A percentile compares a stretch with the other conserved stretches of the same genome.
These are phyloP conservation scores for Breviolum minutum DNA, from an alignment of 73 alveolate genomes.

Conservation along the genomic window DNA sequence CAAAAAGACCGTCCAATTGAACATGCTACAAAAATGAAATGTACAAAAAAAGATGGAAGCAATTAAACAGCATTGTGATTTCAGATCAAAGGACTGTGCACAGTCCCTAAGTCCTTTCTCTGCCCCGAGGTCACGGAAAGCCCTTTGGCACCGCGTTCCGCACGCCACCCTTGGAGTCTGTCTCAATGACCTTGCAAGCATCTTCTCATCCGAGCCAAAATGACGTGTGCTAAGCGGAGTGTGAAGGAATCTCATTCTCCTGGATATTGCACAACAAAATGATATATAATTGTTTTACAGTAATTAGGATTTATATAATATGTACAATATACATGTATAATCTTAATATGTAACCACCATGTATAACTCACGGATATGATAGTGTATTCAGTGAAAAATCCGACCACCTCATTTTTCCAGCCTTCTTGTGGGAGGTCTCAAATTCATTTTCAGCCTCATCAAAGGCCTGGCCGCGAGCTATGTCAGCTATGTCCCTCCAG, in stretches of 20 bases:
- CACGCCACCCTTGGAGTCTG: conserved; percentile 90
- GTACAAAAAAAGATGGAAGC: too few species aligned
- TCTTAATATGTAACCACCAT: neutral
- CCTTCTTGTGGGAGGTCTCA: conserved; percentile 92
- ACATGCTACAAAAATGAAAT: neutral
- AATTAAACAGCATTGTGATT: neutral
- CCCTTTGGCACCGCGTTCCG: conserved; percentile 80
- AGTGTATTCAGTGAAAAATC: neutral
- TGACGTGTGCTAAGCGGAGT: neutral
- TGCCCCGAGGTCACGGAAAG: conserved; percentile 37
- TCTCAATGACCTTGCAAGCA: conserved; percentile 39
- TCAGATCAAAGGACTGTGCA: neutral
- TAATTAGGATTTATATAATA: too few species aligned
- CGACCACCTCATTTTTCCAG: neutral
- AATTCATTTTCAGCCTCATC: conserved; percentile 87
- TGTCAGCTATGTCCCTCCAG: neutral
- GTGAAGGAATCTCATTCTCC: neutral
- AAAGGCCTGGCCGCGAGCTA: conserved; percentile 29
- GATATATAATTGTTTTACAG: neutral
- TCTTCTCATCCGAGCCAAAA: neutral
- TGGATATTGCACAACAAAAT: neutral
- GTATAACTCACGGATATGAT: neutral
- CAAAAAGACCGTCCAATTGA: neutral
- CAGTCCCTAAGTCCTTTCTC: neutral
- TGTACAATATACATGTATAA: neutral